phyloP scores from a whole-genome alignment of 345 rosid genomes.

The Erucastrum elatum region DNA sequence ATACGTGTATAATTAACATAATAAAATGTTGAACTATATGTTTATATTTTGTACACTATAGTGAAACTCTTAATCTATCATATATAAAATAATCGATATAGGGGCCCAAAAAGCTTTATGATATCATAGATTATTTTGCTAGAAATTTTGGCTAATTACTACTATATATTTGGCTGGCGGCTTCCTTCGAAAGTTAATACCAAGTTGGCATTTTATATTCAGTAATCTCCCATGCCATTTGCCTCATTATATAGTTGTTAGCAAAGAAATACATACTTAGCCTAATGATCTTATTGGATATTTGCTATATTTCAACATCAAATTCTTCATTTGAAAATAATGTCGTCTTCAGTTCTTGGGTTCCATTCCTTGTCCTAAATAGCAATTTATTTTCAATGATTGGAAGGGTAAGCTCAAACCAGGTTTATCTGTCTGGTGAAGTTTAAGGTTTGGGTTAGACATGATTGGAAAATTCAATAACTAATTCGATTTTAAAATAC shows the following conservation, averaged over 20 bases:
- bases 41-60: background rate
- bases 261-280: background rate
- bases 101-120: background rate
- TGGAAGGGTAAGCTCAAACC: background rate
- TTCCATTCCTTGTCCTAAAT: background rate
- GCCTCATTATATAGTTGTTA: background rate
- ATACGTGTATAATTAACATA: background rate
- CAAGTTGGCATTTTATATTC: background rate
- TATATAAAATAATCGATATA: background rate
- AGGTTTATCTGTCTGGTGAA: background rate
- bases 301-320: background rate
- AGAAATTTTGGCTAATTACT: background rate
- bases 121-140: background rate
- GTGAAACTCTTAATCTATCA: constrained; percentile 25
- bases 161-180: background rate
- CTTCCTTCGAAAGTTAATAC: constrained; percentile 4
- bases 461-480: background rate
- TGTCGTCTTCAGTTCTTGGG: background rate
- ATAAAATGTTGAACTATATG: background rate
- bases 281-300: background rate
- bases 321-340: background rate
- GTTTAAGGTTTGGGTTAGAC: background rate
- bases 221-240: background rate
- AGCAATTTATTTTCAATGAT: background rate
- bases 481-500: background rate